Evolutionary conservation across 345 rosid species (phyloP).

Genomic region (Heritiera littoralis): DNA sequence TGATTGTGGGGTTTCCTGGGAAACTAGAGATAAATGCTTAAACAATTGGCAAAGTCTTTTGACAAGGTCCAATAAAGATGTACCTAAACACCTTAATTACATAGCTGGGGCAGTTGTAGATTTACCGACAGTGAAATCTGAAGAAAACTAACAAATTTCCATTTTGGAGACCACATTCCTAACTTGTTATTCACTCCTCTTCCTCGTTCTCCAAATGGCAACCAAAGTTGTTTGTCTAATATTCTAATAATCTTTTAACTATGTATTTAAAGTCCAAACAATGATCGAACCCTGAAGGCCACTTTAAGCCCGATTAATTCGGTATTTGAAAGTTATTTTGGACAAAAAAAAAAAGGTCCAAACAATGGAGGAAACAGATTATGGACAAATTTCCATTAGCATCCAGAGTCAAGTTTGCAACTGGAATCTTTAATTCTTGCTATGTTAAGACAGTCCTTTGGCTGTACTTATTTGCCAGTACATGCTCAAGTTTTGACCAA

Average conservation of each 20-base stretch:
- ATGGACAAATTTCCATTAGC: neutral
- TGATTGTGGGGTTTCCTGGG: neutral
- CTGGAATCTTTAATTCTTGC: neutral
- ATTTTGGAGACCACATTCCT: neutral
- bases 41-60: neutral
- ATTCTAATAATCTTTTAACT: no score
- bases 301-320: no score
- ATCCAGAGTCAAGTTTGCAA: neutral
- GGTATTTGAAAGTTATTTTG: no score
- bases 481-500: neutral
- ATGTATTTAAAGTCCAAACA: no score
- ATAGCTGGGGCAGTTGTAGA: neutral
- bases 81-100: slow-evolving; percentile 6
- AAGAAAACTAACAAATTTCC: neutral
- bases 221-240: neutral
- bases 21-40: neutral
- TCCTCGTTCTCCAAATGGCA: neutral
- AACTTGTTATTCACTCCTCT: neutral
- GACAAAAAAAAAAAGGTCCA: neutral
- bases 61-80: neutral
- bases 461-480: no score
- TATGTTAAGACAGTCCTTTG: neutral
- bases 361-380: no score
- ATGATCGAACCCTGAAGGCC: no score
- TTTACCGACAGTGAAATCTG: neutral